Evolutionary conservation across 257 asterid species (phyloP), one percentile per base, ranked within the genome.

Genomic region (Salvia hispanica): DNA sequence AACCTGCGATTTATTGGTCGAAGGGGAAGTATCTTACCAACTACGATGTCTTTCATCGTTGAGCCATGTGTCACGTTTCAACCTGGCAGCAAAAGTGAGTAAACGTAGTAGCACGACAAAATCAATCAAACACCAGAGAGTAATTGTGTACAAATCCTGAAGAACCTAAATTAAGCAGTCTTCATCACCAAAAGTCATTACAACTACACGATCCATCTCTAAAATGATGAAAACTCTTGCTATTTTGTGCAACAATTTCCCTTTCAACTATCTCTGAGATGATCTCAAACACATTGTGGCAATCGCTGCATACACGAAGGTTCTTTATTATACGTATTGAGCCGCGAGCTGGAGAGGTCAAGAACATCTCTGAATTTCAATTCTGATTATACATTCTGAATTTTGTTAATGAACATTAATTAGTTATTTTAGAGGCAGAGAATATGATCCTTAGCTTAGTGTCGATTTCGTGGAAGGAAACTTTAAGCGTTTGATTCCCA

Each of bases 201-300:
- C 98, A 92, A 65, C 88, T 77, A 79, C 98, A 92, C 8, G 77
- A 57, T 34, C 98, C 96, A 34, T 89, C 87, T 77, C 80, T 83
- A 67, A 89, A 89, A 83, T 89, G 96, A 64, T 92, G 98, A 78
- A 87, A 92, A 64, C 96, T 86, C 79, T 89, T 89, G 42, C 86
- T 84, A 79, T 89, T 92, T 25, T 95, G 77, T 55, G 87, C 86
- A 53, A 84, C 71, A 65, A 92, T 85, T 78, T 84, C 89, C 81
- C 96, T 76, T 34, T 96, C 98, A 65, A 87, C 95, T 42, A 92
- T 76, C 78, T 82, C 85, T 0, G 98, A 87, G 51, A 90, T 79
- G 54, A 92, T 73, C 84, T 92, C 89, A 66, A 84, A 77, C 9
- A 90, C 95, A 66, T 87, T 85, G 70, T 92, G 98, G 78, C 96